A percentile compares a stretch with the other conserved stretches of the same genome.
These are phyloP conservation scores for Chaetomium sp. DNA, from an alignment of 2,329 filamentous ascomycete genomes.

Conservation along the genomic window DNA sequence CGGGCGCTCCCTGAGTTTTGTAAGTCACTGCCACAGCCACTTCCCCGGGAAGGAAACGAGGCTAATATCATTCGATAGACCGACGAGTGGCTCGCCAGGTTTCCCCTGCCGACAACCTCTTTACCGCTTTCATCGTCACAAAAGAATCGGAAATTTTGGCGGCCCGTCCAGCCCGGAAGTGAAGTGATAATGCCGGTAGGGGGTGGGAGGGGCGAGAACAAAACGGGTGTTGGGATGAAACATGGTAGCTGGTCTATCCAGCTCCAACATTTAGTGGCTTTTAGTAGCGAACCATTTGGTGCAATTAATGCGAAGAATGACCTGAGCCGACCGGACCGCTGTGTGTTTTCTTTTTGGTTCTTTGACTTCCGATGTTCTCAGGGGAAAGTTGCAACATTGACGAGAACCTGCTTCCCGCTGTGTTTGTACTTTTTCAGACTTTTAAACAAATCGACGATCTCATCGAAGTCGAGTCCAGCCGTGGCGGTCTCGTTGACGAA, in stretches of 20 bases:
- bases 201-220: too few relatives aligned
- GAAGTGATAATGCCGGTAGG: too few relatives aligned
- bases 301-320: background rate
- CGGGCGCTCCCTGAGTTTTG: constrained; percentile 14
- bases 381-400: constrained; percentile 8
- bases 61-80: constrained; percentile 11
- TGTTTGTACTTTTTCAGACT: constrained; percentile 30
- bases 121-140: constrained; percentile 6
- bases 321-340: background rate
- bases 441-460: constrained; percentile 31
- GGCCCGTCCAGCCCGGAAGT: background rate
- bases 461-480: constrained; percentile 29
- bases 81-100: constrained; percentile 6
- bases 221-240: too few relatives aligned
- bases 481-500: constrained; percentile 27
- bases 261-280: too few relatives aligned
- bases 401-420: constrained; percentile 29
- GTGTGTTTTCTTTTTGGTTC: background rate
- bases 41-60: background rate
- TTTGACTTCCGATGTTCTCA: background rate
- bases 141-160: constrained; percentile 3
- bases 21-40: constrained; percentile 8
- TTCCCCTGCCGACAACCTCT: constrained; percentile 12
- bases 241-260: too few relatives aligned
- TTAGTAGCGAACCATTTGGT: too few relatives aligned